Evolutionary conservation across 1,139 yeast genomes (phyloP), one percentile per base, ranked within the genome.

Genomic region (Lodderomyces metapsilosis): DNA sequence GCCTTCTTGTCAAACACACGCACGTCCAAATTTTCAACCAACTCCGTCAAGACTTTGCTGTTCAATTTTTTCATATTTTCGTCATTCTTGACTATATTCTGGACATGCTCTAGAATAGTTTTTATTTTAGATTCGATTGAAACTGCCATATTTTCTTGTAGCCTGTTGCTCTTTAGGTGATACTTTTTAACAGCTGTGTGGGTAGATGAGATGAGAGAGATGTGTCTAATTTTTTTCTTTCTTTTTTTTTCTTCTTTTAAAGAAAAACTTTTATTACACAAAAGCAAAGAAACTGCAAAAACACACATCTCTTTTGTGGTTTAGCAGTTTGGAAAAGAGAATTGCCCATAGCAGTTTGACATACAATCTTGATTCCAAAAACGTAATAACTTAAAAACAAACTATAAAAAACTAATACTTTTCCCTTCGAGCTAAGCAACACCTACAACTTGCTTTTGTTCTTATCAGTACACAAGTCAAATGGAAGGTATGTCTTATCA

Each of bases 11-110:
- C 38, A 24, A 36, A 21, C 13, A 12, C 6, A 12, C 22, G 23
- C 3, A 36, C 24, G 3, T 36, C 17, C 33, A 36, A 16, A 20
- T 7, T 24, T 27, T 36, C 28, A 5, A 15, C 20, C 23, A 27
- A 25, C 17, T 25, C 21, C 10, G 39, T 44, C 50, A 9, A 52
- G 45, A 36, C 25, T 30, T 28, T 36, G 7, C 21, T 24, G 10
- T 22, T 12, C 20, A 37, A 21, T 5, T 22, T 31, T 12, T 30
- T 16, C 28, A 37, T 18, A 6, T 37, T 13, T 12, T 30, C n/a
- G 23, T 37, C 40, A 21, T 30, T 31, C n/a, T 21, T 33, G 16
- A 33, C 25, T 12, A 33, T 12, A 8, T 33, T n/a, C 12, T 33
- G 16, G 12, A 33, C 11, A 10, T 22, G 18, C 4, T 33, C 27